Conservation (phyloP, 345 rosid species). For the Melastoma malabathricum region DNA sequence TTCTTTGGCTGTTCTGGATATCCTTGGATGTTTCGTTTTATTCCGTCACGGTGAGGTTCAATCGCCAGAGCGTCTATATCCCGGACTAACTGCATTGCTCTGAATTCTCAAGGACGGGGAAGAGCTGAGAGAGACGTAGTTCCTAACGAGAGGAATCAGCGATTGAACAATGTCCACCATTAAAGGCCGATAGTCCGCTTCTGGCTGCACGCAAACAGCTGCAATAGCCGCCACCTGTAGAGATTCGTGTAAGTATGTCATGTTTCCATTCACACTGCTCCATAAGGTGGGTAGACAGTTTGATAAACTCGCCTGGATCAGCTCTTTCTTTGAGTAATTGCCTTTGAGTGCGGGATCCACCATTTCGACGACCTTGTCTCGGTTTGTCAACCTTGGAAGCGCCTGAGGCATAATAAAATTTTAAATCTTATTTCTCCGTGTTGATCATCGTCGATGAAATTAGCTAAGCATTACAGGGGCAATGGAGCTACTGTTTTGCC, state of each 20-base stretch:
- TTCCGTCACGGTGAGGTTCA: no score
- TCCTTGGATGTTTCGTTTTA: no score
- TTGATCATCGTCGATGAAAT: not conserved
- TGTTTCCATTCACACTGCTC: not conserved
- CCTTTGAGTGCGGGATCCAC: constrained; percentile 66
- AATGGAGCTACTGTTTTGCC: constrained; percentile 11
- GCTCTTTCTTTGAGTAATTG: constrained; percentile 56
- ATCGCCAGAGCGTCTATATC: constrained; percentile 2
- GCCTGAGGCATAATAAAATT: constrained; percentile 28
- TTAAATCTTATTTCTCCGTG: not conserved
- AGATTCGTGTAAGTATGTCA: not conserved
- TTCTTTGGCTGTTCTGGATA: no score
- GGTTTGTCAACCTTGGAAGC: constrained; percentile 27
- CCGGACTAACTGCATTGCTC: constrained; percentile 18
- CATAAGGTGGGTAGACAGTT: no score
- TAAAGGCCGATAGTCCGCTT: constrained; percentile 80
- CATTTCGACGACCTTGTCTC: constrained; percentile 64
- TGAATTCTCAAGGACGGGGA: constrained; percentile 27
- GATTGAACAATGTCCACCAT: constrained; percentile 98
- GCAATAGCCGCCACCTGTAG: constrained; percentile 83
- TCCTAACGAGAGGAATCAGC: constrained; percentile 60
- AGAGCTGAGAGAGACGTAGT: constrained; percentile 21
- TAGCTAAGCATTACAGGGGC: not conserved
- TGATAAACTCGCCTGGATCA: constrained; percentile 10
- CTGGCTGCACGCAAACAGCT: constrained; percentile 80